Percentiles rank a stretch among this genome's conserved stretches.
Conservation (phyloP, 768 basidiomycete genomes). For the Psilocybe sp. region DNA sequence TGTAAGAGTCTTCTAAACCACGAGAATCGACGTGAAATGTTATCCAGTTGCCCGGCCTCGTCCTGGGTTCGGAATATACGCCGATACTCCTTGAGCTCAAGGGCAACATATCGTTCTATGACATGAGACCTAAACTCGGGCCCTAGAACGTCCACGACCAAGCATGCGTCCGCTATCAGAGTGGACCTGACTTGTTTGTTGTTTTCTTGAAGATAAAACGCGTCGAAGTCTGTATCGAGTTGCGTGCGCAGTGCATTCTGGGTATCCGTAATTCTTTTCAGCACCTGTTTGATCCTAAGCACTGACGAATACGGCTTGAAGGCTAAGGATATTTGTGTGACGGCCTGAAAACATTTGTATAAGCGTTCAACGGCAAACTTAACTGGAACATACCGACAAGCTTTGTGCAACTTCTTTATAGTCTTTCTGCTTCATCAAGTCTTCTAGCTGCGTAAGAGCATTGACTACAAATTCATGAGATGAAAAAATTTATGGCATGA, state of each 20-base stretch:
- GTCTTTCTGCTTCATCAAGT: constrained; percentile 69
- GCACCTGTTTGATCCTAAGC: constrained; percentile 72
- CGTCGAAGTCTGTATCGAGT: constrained; percentile 89
- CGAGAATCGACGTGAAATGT: constrained; percentile 86
- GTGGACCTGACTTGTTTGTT: constrained; percentile 61
- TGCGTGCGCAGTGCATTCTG: constrained; percentile 80
- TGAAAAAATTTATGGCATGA: background rate
- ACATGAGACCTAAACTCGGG: constrained; percentile 77
- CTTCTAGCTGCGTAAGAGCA: constrained; percentile 77
- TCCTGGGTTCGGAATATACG: constrained; percentile 92
- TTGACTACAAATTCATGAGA: constrained; percentile 52
- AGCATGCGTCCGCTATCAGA: constrained; percentile 77
- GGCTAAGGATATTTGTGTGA: constrained; percentile 78
- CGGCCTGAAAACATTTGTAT: constrained; percentile 50
- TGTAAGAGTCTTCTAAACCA: constrained; percentile 90
- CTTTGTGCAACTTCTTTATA: constrained; percentile 86
- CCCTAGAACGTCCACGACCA: constrained; percentile 88
- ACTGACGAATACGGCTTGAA: constrained; percentile 82
- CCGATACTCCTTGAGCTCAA: constrained; percentile 93
- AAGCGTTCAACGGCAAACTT: background rate
- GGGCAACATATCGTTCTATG: constrained; percentile 83
- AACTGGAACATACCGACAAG: constrained; percentile 48
- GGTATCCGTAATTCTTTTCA: constrained; percentile 75
- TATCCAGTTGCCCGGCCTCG: constrained; percentile 96
- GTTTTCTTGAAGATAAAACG: constrained; percentile 80